Percentiles rank a stretch among this genome's conserved stretches.
phyloP scores from a whole-genome alignment of 148 eudicot species.

The Heliosperma pusillum region DNA sequence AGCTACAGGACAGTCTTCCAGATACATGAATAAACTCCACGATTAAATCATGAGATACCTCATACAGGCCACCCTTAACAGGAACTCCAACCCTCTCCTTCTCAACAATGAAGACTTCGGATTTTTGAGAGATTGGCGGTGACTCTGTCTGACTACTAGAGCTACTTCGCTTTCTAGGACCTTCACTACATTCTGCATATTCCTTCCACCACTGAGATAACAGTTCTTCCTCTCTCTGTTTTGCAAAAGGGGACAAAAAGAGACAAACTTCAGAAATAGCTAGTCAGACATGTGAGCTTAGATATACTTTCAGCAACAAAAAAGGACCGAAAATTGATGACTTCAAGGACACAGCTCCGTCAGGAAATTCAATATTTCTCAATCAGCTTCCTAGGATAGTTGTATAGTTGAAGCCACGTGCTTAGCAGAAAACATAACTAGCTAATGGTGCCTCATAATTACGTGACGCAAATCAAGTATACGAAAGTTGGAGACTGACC shows the following conservation, averaged over 20 bases:
- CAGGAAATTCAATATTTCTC: neutral
- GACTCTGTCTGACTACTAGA: constrained; percentile 29
- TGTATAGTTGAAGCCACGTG: neutral
- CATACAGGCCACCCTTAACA: constrained; percentile 97
- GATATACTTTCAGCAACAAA: neutral
- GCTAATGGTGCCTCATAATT: neutral
- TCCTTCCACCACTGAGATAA: constrained; percentile 97
- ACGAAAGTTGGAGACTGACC: constrained; percentile 37
- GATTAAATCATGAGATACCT: constrained; percentile 42
- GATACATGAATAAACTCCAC: neutral
- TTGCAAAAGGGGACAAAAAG: neutral
- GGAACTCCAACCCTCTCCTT: constrained; percentile 99
- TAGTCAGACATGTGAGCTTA: neutral
- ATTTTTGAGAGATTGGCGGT: constrained; percentile 18
- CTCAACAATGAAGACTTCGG: constrained; percentile 43
- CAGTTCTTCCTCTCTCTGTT: constrained; percentile 87
- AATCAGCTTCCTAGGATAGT: neutral
- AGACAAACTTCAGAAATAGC: neutral
- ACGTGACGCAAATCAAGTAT: neutral
- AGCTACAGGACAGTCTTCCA: neutral
- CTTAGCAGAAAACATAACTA: neutral
- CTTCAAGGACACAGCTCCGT: neutral
- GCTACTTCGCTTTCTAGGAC: constrained; percentile 57
- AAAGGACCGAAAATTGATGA: neutral
- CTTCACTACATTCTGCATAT: constrained; percentile 96